Evolutionary conservation across 768 basidiomycete genomes (phyloP).

Genomic region (Hygrophoropsis aurantiaca): DNA sequence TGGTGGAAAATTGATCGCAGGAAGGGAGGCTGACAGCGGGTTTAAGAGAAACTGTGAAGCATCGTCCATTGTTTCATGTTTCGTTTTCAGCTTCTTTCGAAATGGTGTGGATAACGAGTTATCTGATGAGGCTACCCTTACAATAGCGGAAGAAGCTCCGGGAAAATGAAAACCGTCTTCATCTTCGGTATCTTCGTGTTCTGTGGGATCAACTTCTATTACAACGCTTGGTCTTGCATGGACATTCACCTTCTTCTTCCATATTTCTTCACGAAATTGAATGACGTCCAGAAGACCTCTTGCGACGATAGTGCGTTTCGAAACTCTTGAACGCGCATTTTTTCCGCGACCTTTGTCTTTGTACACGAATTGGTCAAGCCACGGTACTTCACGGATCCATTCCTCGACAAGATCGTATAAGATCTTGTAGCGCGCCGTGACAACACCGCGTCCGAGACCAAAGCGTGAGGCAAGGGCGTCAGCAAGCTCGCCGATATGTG

Average conservation of each 20-base stretch:
- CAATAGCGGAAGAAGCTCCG: slow-evolving; percentile 8
- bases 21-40: slow-evolving; percentile 44
- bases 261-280: slow-evolving; percentile 64
- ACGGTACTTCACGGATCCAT: slow-evolving; percentile 67
- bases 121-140: background rate
- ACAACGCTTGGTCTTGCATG: slow-evolving; percentile 36
- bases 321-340: slow-evolving; percentile 55
- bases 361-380: slow-evolving; percentile 60
- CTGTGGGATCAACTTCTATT: slow-evolving; percentile 35
- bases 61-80: slow-evolving; percentile 35
- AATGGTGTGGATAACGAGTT: slow-evolving; percentile 6
- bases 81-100: slow-evolving; percentile 32
- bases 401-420: slow-evolving; percentile 60
- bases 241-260: slow-evolving; percentile 40
- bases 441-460: slow-evolving; percentile 48
- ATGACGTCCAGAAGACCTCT: slow-evolving; percentile 70
- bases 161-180: slow-evolving; percentile 18
- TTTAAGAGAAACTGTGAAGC: slow-evolving; percentile 59
- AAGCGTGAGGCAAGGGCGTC: slow-evolving; percentile 52
- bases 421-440: slow-evolving; percentile 69
- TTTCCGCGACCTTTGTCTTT: slow-evolving; percentile 30
- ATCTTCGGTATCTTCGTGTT: slow-evolving; percentile 27
- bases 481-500: slow-evolving; percentile 57
- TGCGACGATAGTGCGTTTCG: slow-evolving; percentile 66
- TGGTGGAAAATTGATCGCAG: slow-evolving; percentile 9